A percentile compares a stretch with the other conserved stretches of the same genome.
Evolutionary conservation across 768 basidiomycete species (phyloP).

Genomic region (Auriscalpium vulgare): DNA sequence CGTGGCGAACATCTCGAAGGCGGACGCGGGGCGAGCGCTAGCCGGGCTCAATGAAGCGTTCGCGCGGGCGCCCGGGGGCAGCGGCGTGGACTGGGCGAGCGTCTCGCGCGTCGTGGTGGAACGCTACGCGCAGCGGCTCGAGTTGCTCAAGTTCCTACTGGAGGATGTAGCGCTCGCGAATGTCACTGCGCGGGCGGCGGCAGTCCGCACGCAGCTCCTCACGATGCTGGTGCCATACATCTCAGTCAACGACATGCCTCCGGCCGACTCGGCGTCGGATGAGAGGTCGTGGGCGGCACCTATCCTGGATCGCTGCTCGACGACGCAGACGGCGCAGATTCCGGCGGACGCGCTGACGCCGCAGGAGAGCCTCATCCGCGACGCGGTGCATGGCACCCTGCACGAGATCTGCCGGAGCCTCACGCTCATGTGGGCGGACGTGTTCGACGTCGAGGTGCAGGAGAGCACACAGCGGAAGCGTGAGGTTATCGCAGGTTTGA

Average conservation of each 20-base stretch:
- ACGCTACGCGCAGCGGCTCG: slow-evolving; percentile 25
- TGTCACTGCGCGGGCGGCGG: slow-evolving; percentile 1
- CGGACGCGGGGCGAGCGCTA: slow-evolving; percentile 14
- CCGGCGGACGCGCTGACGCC: slow-evolving; percentile 6
- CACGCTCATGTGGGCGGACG: slow-evolving; percentile 8
- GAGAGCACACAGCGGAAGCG: background rate
- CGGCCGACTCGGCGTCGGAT: background rate
- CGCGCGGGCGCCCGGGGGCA: slow-evolving; percentile 4
- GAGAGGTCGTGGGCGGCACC: slow-evolving; percentile 9
- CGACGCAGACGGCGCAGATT: slow-evolving; percentile 9
- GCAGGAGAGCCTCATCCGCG: slow-evolving; percentile 9
- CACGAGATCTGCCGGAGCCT: slow-evolving; percentile 15
- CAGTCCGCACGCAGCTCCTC: slow-evolving; percentile 19
- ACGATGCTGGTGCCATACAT: slow-evolving; percentile 25
- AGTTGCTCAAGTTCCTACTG: slow-evolving; percentile 19
- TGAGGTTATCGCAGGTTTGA: background rate
- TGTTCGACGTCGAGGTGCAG: slow-evolving; percentile 13
- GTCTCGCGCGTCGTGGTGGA: slow-evolving; percentile 23
- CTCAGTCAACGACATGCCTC: slow-evolving; percentile 9
- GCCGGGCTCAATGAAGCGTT: slow-evolving; percentile 11
- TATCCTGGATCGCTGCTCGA: slow-evolving; percentile 9
- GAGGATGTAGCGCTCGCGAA: slow-evolving; percentile 5
- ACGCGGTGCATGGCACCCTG: slow-evolving; percentile 9
- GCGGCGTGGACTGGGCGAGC: slow-evolving; percentile 28
- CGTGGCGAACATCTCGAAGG: slow-evolving; percentile 16